These are phyloP conservation scores for Pichiaceae sp. DNA, from an alignment of 1,139 yeast genomes.

Conservation along the genomic window DNA sequence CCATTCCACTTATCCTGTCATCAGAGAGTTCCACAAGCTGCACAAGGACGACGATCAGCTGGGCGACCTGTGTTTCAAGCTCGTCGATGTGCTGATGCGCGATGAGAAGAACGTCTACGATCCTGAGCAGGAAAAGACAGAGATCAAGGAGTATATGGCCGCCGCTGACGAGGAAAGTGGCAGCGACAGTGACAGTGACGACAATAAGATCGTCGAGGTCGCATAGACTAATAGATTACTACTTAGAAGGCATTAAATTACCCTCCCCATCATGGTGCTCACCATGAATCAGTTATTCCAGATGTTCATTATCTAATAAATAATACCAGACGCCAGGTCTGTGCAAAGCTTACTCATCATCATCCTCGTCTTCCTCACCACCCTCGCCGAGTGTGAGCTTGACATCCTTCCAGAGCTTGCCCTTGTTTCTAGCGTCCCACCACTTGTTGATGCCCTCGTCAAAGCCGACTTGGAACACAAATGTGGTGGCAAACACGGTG, in stretches of 20 bases:
- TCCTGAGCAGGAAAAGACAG: conserved; percentile 21
- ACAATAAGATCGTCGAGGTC: conserved; percentile 24
- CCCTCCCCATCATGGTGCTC: no score
- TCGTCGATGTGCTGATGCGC: conserved; percentile 85
- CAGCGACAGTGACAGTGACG: conserved; percentile 18
- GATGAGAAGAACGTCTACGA: conserved; percentile 58
- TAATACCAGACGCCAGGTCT: background rate
- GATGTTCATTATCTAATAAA: background rate
- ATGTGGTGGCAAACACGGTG: conserved; percentile 77
- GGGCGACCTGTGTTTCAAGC: conserved; percentile 59
- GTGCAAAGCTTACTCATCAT: conserved; percentile 6
- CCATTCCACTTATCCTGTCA: conserved; percentile 72
- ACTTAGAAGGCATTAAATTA: conserved; percentile 1
- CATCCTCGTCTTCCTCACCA: conserved; percentile 12
- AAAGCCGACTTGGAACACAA: conserved; percentile 81
- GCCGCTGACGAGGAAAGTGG: conserved; percentile 18
- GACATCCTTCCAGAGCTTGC: conserved; percentile 97
- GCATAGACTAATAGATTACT: conserved; percentile 10
- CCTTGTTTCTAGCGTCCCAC: conserved; percentile 86
- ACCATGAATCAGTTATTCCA: background rate
- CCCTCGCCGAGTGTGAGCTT: conserved; percentile 48
- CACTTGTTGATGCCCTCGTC: conserved; percentile 70
- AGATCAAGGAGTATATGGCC: conserved; percentile 24
- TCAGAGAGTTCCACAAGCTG: conserved; percentile 77
- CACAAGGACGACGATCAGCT: conserved; percentile 53